A percentile compares a stretch with the other conserved stretches of the same genome.
phyloP scores from a whole-genome alignment of 495 filamentous ascomycete genomes.

The Xylona heveae region DNA sequence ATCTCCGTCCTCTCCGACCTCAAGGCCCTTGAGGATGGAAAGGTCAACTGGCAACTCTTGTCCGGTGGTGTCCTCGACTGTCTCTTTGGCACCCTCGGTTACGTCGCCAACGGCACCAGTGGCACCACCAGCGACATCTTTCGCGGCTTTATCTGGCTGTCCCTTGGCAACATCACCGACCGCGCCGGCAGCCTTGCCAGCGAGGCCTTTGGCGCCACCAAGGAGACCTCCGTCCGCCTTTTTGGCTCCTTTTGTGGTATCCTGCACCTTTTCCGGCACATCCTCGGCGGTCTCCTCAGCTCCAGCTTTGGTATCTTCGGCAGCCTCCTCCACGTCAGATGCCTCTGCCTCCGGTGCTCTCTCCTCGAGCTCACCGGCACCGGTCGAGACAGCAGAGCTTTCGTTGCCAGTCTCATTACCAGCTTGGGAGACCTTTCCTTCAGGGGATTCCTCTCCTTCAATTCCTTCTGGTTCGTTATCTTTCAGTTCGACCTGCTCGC shows the following conservation, averaged over 20 bases:
- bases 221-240: slow-evolving; percentile 18
- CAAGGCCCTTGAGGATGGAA: no score
- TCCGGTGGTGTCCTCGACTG: slow-evolving; percentile 1
- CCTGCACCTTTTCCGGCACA: slow-evolving; percentile 6
- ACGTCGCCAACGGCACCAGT: slow-evolving; percentile 1
- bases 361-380: slow-evolving; percentile 13
- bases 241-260: slow-evolving; percentile 16
- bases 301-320: slow-evolving; percentile 9
- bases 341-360: slow-evolving; percentile 11
- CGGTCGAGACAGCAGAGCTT: slow-evolving; percentile 9
- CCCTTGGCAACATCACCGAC: no score
- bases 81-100: not conserved
- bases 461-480: slow-evolving; percentile 17
- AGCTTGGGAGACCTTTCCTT: slow-evolving; percentile 11
- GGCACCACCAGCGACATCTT: not conserved
- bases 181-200: not conserved
- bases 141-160: no score
- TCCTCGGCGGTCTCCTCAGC: slow-evolving; percentile 24
- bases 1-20: slow-evolving; percentile 67
- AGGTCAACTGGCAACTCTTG: no score
- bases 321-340: not conserved
- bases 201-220: not conserved
- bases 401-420: slow-evolving; percentile 14
- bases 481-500: slow-evolving; percentile 7
- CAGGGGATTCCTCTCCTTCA: slow-evolving; percentile 11